Base-by-base conservation (phyloP, 2,329 filamentous ascomycete species). In the Pseudopithomyces chartarum region DNA sequence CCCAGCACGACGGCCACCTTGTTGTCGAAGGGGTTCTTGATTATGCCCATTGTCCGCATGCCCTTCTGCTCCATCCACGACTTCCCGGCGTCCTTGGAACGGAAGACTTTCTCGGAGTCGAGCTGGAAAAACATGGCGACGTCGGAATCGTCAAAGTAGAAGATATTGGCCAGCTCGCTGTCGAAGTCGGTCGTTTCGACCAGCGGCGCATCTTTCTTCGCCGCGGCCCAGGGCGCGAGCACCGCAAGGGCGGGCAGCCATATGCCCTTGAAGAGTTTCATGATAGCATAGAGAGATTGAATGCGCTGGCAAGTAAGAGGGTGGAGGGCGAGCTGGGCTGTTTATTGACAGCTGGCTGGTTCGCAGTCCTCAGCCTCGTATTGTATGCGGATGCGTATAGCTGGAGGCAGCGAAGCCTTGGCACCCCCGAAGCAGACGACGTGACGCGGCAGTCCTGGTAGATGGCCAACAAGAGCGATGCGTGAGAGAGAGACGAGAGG, bases 71-170 rank as follows among this genome's bases (percentile, higher is more conserved):
- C 79, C 43, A 85, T 78, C 94, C 95, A 99, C 44, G 80, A 85
- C 65, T 85, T 85, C 63, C 95, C 96, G 38, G 90, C 92, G 78
- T 98, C 87, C 45, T 83, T 82, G 43, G 94, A 96, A 58, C 91
- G 88, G 76, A 88, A 92, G 50, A 96, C 82, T 60, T 86, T 86
- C 57, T 84, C 82, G 39, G 84, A 83, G 13, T 82, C 75, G 48
- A 80, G 70, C 73, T 96, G 90, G 67, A 89, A 87, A 71, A 92
- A 87, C 44, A 98, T 78, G 57, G 96, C 82, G 50, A 90, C 85
- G 73, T 97, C 89, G 63, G 91, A 93, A 74, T 94, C 91, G 70
- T 95, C 89, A 72, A 99, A 98, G 78, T 97, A 99, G 78, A 90
- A 90, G 63, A 97, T 80, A 72, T 87, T 87, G 52, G 79, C 73